A percentile compares a stretch with the other conserved stretches of the same genome.
Conservation (phyloP, 2,329 filamentous ascomycete genomes). For the Fusarium lateritium region DNA sequence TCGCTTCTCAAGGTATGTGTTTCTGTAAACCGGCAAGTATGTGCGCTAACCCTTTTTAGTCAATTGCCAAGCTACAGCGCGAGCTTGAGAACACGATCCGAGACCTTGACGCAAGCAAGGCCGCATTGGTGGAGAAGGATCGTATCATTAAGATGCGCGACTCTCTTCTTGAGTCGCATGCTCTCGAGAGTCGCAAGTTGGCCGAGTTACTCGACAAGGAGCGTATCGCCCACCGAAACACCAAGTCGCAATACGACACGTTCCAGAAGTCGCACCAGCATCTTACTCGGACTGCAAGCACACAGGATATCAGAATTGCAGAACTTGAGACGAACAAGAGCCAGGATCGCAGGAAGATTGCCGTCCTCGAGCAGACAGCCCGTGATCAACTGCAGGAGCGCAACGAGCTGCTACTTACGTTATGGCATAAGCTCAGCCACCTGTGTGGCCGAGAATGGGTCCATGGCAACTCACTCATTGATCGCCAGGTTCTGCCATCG, state of each 20-base stretch:
- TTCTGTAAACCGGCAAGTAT: background rate
- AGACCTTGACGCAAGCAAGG: conserved; percentile 84
- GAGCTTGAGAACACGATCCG: conserved; percentile 88
- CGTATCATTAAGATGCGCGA: conserved; percentile 91
- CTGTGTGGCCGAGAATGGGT: conserved; percentile 95
- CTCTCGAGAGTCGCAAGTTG: conserved; percentile 86
- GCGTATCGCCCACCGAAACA: conserved; percentile 84
- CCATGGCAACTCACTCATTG: conserved; percentile 89
- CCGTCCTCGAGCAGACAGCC: conserved; percentile 82
- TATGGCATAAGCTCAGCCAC: conserved; percentile 90
- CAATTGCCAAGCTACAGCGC: conserved; percentile 87
- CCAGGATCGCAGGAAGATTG: conserved; percentile 83
- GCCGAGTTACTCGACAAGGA: conserved; percentile 94
- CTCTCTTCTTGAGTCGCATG: conserved; percentile 87
- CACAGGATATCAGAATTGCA: conserved; percentile 85
- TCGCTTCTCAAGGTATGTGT: conserved; percentile 81
- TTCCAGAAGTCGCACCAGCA: conserved; percentile 90
- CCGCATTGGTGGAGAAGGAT: conserved; percentile 89
- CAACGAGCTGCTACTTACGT: conserved; percentile 86
- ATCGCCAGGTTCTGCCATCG: conserved; percentile 85
- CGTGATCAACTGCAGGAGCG: conserved; percentile 91
- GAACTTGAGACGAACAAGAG: conserved; percentile 88
- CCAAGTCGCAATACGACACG: conserved; percentile 89
- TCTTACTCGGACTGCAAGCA: conserved; percentile 86
- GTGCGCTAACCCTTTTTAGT: conserved; percentile 61